These are phyloP conservation scores for Apiotrichum gamsii DNA, from an alignment of 1,284 basidiomycete species.

Conservation along the genomic window DNA sequence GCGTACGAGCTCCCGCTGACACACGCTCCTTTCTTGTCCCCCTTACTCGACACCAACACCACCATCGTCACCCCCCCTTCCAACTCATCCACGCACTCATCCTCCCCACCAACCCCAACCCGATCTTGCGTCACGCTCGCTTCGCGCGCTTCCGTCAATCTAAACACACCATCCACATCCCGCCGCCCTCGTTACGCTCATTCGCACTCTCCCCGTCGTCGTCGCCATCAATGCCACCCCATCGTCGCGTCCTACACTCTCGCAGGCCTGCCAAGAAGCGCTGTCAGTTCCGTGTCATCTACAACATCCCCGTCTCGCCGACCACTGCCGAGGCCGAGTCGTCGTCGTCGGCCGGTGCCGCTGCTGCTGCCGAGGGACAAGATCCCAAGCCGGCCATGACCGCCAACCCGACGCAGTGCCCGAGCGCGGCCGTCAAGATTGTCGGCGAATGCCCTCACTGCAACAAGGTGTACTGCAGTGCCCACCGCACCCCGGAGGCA, in stretches of 20 bases:
- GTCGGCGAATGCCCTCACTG: constrained; percentile 50
- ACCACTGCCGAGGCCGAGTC: constrained; percentile 13
- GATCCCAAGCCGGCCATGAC: constrained; percentile 28
- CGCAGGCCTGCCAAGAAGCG: constrained; percentile 48
- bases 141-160: too few species aligned
- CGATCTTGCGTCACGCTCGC: too few species aligned
- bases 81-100: too few species aligned
- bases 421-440: constrained; percentile 43
- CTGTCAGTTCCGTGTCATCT: constrained; percentile 46
- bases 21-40: too few species aligned
- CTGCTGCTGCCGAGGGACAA: constrained; percentile 15
- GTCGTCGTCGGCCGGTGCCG: too few species aligned
- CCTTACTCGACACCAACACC: too few species aligned
- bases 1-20: too few species aligned
- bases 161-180: too few species aligned
- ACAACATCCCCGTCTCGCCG: constrained; percentile 41
- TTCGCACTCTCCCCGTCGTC: not conserved
- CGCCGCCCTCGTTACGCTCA: too few species aligned
- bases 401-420: constrained; percentile 44
- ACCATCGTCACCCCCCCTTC: not conserved
- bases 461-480: constrained; percentile 44
- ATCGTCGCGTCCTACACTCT: not conserved
- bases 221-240: not conserved
- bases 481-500: constrained; percentile 47
- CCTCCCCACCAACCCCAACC: too few species aligned